Base-by-base conservation (phyloP, 192 early-diverging fungal genomes). In the Coemansia sp. region DNA sequence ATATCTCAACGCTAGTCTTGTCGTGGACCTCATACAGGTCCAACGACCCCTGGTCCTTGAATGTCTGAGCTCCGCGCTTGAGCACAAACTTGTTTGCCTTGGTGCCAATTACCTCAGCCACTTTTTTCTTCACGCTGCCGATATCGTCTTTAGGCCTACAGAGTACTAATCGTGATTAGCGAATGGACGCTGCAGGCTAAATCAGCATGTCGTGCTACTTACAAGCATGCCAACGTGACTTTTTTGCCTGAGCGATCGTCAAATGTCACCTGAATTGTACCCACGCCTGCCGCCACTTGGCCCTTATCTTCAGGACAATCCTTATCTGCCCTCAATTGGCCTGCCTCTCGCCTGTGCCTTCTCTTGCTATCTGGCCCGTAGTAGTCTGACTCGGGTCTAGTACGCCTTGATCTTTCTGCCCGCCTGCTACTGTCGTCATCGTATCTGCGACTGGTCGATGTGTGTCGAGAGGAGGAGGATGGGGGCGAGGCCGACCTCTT, bases 1-100 rank as follows among this genome's bases (percentile, higher is more conserved):
- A 92, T 67, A 96, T 58, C 77, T 95, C 94, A 48, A 95, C 66
- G 68, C 87, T 95, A 88, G 93, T 93, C 37, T 93, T 93, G 61
- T 95, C 91, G 58, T 94, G 87, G 45, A 95, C 88, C 70, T 95
- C 93, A 69, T 93, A 96, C 69, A 95, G 93, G 23, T 89, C 89
- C 73, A 96, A 77, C 0, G 94, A 92, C 68, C 94, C 93, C 65
- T 94, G 90, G 68, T 96, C 93, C 79, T 94, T 93, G 75, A 76
- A 95, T 11, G 88, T 78, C 18, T 82, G 91, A 63, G 92, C 92
- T 89, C 93, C 91, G 72, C 95, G 94, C 77, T 95, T 95, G 43
- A 96, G 76, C 3, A 93, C 85, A 73, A 96, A 94, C 76, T 94
- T 95, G 39, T 89, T 86, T 35, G 92, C 79, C 53, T 91, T 89